Conservation (phyloP, 2,329 filamentous ascomycete species). For the Phyllosticta citrichinensis region DNA sequence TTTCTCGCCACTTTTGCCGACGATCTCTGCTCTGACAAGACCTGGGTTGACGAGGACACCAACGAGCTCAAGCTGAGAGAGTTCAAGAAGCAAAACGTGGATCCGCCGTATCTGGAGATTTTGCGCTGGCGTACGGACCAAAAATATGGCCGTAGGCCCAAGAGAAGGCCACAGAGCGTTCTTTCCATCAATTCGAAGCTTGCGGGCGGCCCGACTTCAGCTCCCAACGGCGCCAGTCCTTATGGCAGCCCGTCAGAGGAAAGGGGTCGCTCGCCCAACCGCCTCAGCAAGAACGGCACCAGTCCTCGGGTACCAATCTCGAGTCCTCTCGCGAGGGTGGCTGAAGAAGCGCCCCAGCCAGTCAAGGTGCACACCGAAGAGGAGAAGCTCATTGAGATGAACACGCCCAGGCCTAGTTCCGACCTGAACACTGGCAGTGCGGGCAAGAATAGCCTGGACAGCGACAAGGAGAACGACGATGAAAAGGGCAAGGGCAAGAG, state of each 20-base stretch:
- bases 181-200: constrained; percentile 43
- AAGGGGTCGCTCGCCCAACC: constrained; percentile 62
- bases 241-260: constrained; percentile 55
- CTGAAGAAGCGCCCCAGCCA: constrained; percentile 50
- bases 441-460: constrained; percentile 23
- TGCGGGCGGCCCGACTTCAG: constrained; percentile 22
- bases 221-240: constrained; percentile 34
- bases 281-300: constrained; percentile 52
- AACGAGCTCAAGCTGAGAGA: constrained; percentile 85
- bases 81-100: constrained; percentile 70
- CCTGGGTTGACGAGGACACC: constrained; percentile 84
- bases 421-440: constrained; percentile 18
- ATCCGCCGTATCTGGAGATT: constrained; percentile 90
- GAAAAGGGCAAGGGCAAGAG: constrained; percentile 18
- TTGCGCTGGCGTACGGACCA: constrained; percentile 92
- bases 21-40: constrained; percentile 81
- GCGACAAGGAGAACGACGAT: constrained; percentile 26
- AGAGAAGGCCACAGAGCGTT: constrained; percentile 35
- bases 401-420: constrained; percentile 31
- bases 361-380: constrained; percentile 28
- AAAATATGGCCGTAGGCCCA: constrained; percentile 65
- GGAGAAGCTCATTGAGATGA: constrained; percentile 35
- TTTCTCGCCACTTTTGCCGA: constrained; percentile 84
- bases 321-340: constrained; percentile 63
- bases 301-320: constrained; percentile 58